Evolutionary conservation across 1,284 basidiomycete species (phyloP), one percentile per base, ranked within the genome.

Genomic region (Ganoderma multipileum): DNA sequence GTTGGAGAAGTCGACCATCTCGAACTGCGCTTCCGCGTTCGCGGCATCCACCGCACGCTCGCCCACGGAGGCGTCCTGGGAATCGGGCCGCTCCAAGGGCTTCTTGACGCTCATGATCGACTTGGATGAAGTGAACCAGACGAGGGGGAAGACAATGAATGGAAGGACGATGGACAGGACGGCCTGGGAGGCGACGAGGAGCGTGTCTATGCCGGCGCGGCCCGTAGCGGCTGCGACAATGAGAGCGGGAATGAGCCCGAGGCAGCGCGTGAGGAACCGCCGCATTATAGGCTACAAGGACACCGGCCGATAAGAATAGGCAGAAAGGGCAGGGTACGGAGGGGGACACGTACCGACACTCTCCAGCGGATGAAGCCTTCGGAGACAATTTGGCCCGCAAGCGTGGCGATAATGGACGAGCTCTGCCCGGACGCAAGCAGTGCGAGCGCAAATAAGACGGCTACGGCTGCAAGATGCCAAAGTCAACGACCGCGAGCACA

Each of bases 291-390:
- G 94, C 91, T 95, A 71, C 20, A 3, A 28, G 14, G 3, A 54
- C 26, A 20, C 39, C n/a, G 30, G 44, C 44, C 5, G 63, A 50
- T 57, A 60, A 54, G 63, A 54, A 66, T 41, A 38, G n/a, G 36
- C 42, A 36, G 18, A n/a, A 23, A 23, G 66, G 26, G 54, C 30
- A 64, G 72, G 61, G 39, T 23, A 61, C 64, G 52, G 69, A 61
- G 52, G 74, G 58, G 54, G 42, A 12, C 58, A 79, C 88, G 79
- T 76, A 95, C 93, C 66, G 94, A 93, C 61, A 95, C 87, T 64
- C 88, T 87, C 97, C 97, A 99, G 67, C 90, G 89, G 70, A 99
- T 86, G 80, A 98, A 98, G 0, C 97, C 97, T 81, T 99, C 97
- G 0, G 92, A 93, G 41, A 99, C 93, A 57, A 96, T 91, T 81